phyloP scores from a whole-genome alignment of 768 basidiomycete species.

The Collybia nuda region DNA sequence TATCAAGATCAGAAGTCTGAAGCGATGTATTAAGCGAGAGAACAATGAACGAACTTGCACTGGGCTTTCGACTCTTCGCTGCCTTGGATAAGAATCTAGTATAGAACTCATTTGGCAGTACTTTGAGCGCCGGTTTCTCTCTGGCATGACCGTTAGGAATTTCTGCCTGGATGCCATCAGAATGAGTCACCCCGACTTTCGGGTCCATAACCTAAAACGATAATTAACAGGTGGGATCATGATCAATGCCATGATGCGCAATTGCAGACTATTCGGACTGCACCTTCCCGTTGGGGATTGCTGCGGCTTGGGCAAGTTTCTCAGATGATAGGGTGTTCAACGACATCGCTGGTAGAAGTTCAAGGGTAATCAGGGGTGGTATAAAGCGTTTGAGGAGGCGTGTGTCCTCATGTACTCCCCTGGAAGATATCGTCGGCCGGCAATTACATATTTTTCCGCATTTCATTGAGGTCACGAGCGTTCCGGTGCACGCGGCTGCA shows the following conservation, averaged over 20 bases:
- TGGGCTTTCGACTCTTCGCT: conserved; percentile 64
- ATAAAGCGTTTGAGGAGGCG: too few relatives aligned
- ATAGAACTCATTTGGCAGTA: conserved; percentile 57
- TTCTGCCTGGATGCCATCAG: conserved; percentile 3
- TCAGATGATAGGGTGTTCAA: conserved; percentile 3
- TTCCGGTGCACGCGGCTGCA: too few relatives aligned
- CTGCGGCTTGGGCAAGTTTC: background rate
- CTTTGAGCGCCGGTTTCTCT: conserved; percentile 16
- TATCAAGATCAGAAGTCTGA: conserved; percentile 2
- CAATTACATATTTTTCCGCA: too few relatives aligned
- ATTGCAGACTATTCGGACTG: background rate
- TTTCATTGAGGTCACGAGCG: too few relatives aligned
- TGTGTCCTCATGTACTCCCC: too few relatives aligned
- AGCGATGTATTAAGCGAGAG: background rate
- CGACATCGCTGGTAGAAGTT: too few relatives aligned
- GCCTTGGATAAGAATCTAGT: conserved; percentile 54
- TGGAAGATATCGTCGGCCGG: too few relatives aligned
- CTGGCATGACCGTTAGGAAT: background rate
- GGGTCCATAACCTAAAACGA: background rate
- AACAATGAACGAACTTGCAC: conserved; percentile 48
- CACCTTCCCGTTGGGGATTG: conserved; percentile 9
- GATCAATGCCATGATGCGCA: background rate
- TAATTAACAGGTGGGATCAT: background rate
- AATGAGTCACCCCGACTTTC: background rate
- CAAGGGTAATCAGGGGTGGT: too few relatives aligned